Conservation (phyloP, 805 yeast genomes). For the Peterozyma xylosa region DNA sequence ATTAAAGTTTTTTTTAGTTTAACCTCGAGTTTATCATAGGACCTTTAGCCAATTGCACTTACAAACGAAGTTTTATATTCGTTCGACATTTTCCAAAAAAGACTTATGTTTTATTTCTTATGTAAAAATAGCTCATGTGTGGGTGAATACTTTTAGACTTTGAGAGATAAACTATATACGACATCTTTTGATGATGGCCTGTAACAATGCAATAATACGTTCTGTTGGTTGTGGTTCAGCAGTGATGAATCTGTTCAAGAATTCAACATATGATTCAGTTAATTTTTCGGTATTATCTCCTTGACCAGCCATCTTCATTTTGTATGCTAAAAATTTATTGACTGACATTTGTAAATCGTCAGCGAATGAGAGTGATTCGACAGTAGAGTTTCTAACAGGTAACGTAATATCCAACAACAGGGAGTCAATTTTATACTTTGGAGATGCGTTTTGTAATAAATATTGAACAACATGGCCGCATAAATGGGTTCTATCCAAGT, state of each 20-base stretch:
- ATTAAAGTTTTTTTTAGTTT: not conserved
- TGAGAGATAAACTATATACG: not conserved
- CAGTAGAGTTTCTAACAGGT: conserved; percentile 49
- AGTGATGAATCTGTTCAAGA: conserved; percentile 18
- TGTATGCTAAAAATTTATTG: conserved; percentile 58
- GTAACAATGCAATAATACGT: conserved; percentile 11
- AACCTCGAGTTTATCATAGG: not conserved
- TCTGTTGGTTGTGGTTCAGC: conserved; percentile 2
- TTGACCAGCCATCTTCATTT: conserved; percentile 26
- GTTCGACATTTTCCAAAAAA: not conserved
- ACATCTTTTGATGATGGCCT: conserved; percentile 21
- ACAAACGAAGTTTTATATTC: not conserved
- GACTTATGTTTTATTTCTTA: too few relatives aligned
- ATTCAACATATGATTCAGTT: conserved; percentile 23
- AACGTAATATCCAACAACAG: conserved; percentile 51
- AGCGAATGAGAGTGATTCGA: conserved; percentile 38
- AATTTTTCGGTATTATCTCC: conserved; percentile 24
- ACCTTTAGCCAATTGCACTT: not conserved
- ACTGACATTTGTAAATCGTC: conserved; percentile 61
- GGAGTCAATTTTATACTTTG: conserved; percentile 23
- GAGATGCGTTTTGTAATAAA: conserved; percentile 32
- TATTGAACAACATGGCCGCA: conserved; percentile 55
- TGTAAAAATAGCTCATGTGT: too few relatives aligned
- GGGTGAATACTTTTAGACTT: too few relatives aligned
- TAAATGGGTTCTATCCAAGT: conserved; percentile 62